A percentile compares a stretch with the other conserved stretches of the same genome.
phyloP scores from a whole-genome alignment of 345 rosid species.

The Aquilaria yunnanensis region DNA sequence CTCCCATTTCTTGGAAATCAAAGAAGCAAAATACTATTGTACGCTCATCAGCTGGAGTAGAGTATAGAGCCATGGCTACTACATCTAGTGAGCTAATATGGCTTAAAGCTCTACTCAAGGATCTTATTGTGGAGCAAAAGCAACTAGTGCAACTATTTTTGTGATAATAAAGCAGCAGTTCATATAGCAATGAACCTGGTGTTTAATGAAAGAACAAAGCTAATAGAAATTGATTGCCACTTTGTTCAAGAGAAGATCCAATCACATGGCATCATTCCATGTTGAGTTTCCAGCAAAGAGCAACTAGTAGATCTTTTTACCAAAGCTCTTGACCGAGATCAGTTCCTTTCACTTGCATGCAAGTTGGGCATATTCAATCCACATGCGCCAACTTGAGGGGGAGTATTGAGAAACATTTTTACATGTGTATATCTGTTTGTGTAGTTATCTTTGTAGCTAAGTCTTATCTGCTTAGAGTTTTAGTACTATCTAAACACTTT shows the following conservation, averaged over 20 bases:
- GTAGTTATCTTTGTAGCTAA: too few species aligned
- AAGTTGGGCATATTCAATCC: slow-evolving; percentile 6
- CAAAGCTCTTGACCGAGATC: not conserved
- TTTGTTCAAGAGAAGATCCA: not conserved
- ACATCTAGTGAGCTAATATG: too few species aligned
- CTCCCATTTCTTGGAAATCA: slow-evolving; percentile 1
- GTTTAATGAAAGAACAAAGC: not conserved
- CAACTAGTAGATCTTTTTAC: not conserved
- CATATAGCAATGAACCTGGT: not conserved
- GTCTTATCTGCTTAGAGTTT: too few species aligned
- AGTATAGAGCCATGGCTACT: not conserved
- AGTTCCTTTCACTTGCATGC: not conserved
- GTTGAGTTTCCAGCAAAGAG: not conserved
- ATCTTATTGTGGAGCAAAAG: not conserved
- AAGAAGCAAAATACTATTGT: not conserved
- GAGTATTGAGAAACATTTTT: too few species aligned
- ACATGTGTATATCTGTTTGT: too few species aligned
- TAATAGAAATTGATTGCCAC: not conserved
- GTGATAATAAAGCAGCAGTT: slow-evolving; percentile 5
- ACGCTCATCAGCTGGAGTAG: not conserved
- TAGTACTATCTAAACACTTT: too few species aligned
- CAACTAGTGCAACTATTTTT: not conserved
- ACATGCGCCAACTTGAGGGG: not conserved
- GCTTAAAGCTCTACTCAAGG: too few species aligned
- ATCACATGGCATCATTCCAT: not conserved